phyloP scores from a whole-genome alignment of 306 rosid genomes.

The Fragaria iinumae region DNA sequence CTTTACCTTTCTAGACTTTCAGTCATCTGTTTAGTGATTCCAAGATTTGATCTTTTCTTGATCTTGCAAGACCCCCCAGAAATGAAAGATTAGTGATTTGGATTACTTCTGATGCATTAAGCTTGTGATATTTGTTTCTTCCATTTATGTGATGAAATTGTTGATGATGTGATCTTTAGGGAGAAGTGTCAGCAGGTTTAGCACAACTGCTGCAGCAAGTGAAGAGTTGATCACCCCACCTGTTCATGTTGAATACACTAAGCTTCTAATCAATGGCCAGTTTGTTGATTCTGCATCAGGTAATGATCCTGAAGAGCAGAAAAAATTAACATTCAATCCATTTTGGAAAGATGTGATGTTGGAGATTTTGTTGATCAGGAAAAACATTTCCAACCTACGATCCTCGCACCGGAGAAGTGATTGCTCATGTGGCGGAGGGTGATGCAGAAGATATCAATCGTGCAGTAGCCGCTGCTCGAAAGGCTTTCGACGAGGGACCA shows the following conservation, averaged over 20 bases:
- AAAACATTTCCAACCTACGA: constrained; percentile 86
- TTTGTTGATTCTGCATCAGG: constrained; percentile 92
- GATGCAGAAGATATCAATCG: constrained; percentile 76
- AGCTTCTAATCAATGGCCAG: constrained; percentile 70
- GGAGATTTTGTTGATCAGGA: constrained; percentile 44
- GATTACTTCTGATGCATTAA: not conserved
- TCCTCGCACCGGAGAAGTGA: constrained; percentile 83
- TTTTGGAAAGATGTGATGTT: not conserved
- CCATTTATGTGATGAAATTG: not conserved
- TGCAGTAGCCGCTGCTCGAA: constrained; percentile 90
- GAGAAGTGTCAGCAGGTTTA: constrained; percentile 43
- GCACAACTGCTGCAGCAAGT: constrained; percentile 51
- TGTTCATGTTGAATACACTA: constrained; percentile 58
- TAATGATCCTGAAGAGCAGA: constrained; percentile 9
- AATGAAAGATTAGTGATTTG: not conserved
- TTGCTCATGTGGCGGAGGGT: constrained; percentile 83
- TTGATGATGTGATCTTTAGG: constrained; percentile 38
- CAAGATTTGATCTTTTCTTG: not conserved
- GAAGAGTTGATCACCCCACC: constrained; percentile 71
- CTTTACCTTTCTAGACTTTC: constrained; percentile 2
- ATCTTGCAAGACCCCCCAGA: not conserved
- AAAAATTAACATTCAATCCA: not conserved
- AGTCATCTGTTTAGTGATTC: not conserved
- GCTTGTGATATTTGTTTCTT: not conserved
- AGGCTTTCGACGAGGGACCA: constrained; percentile 95